Percentiles rank a stretch among this genome's conserved stretches.
Conservation (phyloP, 495 filamentous ascomycete species). For the Cercophora sp. region DNA sequence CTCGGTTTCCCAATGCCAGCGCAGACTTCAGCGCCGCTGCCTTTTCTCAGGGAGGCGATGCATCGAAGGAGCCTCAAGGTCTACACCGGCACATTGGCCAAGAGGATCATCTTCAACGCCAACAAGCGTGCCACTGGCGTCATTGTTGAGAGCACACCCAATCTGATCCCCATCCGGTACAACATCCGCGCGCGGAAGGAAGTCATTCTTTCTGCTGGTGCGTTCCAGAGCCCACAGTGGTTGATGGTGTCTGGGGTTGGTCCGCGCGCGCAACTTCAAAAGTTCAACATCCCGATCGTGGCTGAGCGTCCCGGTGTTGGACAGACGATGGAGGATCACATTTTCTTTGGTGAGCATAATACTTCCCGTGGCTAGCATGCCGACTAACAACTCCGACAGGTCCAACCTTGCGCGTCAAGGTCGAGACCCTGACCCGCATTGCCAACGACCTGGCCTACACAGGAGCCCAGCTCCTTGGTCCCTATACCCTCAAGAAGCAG, state of each 20-base stretch:
- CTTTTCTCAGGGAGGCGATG: neutral
- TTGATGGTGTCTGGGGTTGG: constrained; percentile 38
- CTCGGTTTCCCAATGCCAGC: constrained; percentile 18
- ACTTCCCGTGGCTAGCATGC: no score
- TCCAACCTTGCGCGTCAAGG: constrained; percentile 35
- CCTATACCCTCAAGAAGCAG: constrained; percentile 24
- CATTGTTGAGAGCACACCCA: constrained; percentile 29
- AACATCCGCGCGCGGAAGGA: constrained; percentile 46
- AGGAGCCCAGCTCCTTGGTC: constrained; percentile 10
- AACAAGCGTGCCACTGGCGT: constrained; percentile 48
- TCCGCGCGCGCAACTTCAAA: constrained; percentile 20
- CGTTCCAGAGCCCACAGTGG: constrained; percentile 37
- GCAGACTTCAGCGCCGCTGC: constrained; percentile 20
- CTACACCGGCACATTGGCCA: constrained; percentile 10
- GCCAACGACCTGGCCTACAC: constrained; percentile 25
- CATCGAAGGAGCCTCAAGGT: constrained; percentile 1
- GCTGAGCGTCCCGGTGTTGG: constrained; percentile 46
- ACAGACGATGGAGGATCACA: constrained; percentile 46
- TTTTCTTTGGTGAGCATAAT: constrained; percentile 37
- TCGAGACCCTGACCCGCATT: constrained; percentile 25
- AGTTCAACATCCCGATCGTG: constrained; percentile 33
- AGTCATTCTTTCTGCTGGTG: constrained; percentile 55
- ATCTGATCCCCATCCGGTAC: constrained; percentile 31
- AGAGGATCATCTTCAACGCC: constrained; percentile 31
- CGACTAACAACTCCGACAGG: no score